Conservation (phyloP, 225 moss, liverwort and hornwort genomes). For the Lunularia cruciata region DNA sequence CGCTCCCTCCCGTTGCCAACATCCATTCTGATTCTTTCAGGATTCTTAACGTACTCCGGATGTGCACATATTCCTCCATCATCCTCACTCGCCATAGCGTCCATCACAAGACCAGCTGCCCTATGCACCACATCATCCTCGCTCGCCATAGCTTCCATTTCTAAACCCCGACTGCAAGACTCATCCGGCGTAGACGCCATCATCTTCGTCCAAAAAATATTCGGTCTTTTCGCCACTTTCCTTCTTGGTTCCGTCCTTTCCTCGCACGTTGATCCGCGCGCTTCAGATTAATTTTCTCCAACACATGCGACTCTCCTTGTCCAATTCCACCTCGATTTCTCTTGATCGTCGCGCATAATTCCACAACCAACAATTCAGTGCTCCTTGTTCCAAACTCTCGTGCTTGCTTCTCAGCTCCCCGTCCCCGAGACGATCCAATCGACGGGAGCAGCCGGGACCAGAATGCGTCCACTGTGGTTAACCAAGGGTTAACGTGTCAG, state of each 20-base stretch:
- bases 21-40: slow-evolving; percentile 15
- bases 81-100: slow-evolving; percentile 30
- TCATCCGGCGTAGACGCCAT: slow-evolving; percentile 27
- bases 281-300: too few species aligned
- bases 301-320: too few species aligned
- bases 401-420: background rate
- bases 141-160: slow-evolving; percentile 27
- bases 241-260: slow-evolving; percentile 8
- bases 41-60: slow-evolving; percentile 25
- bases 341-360: too few species aligned
- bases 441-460: background rate
- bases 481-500: slow-evolving; percentile 10
- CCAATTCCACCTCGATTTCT: too few species aligned
- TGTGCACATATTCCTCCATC: slow-evolving; percentile 24
- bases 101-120: slow-evolving; percentile 27
- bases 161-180: slow-evolving; percentile 23
- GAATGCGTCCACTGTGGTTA: background rate
- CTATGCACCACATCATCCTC: slow-evolving; percentile 20
- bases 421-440: background rate
- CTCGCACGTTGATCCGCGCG: too few species aligned
- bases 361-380: too few species aligned
- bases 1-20: slow-evolving; percentile 15
- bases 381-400: too few species aligned
- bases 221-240: slow-evolving; percentile 23
- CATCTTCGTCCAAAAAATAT: slow-evolving; percentile 21